These are phyloP conservation scores for Thermochaetoides dissita DNA, from an alignment of 2,329 filamentous ascomycete species.

Conservation along the genomic window DNA sequence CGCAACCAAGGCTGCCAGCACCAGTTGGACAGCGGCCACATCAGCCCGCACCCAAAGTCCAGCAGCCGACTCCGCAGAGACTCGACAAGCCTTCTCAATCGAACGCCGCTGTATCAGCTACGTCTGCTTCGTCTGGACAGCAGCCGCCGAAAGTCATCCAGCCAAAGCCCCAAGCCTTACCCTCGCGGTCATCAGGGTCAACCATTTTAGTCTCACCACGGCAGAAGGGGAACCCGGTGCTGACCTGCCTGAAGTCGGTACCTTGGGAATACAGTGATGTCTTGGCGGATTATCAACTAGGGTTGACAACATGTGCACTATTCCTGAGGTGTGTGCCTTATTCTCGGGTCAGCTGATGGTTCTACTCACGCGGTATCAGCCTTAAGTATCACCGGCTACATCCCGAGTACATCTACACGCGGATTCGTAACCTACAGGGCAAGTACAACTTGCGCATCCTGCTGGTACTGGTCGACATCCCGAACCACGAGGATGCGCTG, in stretches of 20 bases:
- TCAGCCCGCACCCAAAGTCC: slow-evolving; percentile 27
- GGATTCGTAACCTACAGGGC: slow-evolving; percentile 70
- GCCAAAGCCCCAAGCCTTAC: slow-evolving; percentile 75
- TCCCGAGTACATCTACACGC: slow-evolving; percentile 93
- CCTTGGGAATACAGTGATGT: slow-evolving; percentile 97
- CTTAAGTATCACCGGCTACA: slow-evolving; percentile 96
- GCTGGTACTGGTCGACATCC: slow-evolving; percentile 85
- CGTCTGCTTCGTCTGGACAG: too few relatives aligned
- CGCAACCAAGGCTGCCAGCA: slow-evolving; percentile 21
- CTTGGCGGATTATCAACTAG: slow-evolving; percentile 84
- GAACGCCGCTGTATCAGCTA: slow-evolving; percentile 19
- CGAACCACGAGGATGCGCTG: slow-evolving; percentile 79
- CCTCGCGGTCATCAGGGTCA: slow-evolving; percentile 50
- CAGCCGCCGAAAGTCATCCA: slow-evolving; percentile 53
- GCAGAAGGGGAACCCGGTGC: slow-evolving; percentile 88
- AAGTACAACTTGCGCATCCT: slow-evolving; percentile 79
- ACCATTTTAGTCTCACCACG: slow-evolving; percentile 80
- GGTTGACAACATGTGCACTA: slow-evolving; percentile 73
- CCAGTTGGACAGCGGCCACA: slow-evolving; percentile 16
- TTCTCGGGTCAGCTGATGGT: too few relatives aligned
- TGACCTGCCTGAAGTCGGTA: slow-evolving; percentile 66
- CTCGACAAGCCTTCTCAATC: slow-evolving; percentile 37
- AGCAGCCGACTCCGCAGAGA: slow-evolving; percentile 40
- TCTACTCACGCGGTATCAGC: slow-evolving; percentile 21
- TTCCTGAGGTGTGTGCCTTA: slow-evolving; percentile 50